Evolutionary conservation across 2,329 filamentous ascomycete species (phyloP).

Genomic region (Ilyonectria robusta): DNA sequence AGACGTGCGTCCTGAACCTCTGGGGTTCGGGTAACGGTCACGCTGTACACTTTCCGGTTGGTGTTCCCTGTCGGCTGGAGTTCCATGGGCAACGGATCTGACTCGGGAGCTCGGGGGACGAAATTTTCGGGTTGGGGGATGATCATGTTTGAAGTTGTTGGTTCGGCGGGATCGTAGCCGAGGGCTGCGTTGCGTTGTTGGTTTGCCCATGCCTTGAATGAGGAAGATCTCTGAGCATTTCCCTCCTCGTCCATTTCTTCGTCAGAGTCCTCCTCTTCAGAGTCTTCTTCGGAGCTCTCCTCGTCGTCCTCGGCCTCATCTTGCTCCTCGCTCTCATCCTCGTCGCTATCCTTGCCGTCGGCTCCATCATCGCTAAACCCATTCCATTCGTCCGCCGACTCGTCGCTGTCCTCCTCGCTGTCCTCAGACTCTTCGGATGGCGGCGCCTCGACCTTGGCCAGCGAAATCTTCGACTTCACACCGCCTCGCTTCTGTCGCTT

Average conservation of each 20-base stretch:
- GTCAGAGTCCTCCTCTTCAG: conserved; percentile 50
- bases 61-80: conserved; percentile 72
- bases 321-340: conserved; percentile 49
- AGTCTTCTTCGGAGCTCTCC: conserved; percentile 50
- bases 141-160: conserved; percentile 58
- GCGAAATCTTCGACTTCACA: conserved; percentile 68
- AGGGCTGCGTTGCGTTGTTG: conserved; percentile 88
- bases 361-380: conserved; percentile 68
- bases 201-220: conserved; percentile 95
- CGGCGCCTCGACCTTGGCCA: conserved; percentile 56
- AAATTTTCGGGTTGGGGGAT: conserved; percentile 75
- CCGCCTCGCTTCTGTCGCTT: conserved; percentile 83
- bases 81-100: conserved; percentile 79
- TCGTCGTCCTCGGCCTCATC: conserved; percentile 33
- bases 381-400: conserved; percentile 68
- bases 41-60: conserved; percentile 81
- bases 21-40: conserved; percentile 77
- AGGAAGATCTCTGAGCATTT: conserved; percentile 63
- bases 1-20: conserved; percentile 85
- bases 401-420: conserved; percentile 54
- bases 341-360: conserved; percentile 45
- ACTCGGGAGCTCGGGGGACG: conserved; percentile 75
- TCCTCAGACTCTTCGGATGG: conserved; percentile 54
- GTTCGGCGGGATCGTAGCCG: conserved; percentile 70
- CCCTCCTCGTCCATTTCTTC: conserved; percentile 47